Percentiles rank a stretch among this genome's conserved stretches.
These are phyloP conservation scores for Ganoderma meredithae DNA, from an alignment of 1,284 basidiomycete species.

Conservation along the genomic window DNA sequence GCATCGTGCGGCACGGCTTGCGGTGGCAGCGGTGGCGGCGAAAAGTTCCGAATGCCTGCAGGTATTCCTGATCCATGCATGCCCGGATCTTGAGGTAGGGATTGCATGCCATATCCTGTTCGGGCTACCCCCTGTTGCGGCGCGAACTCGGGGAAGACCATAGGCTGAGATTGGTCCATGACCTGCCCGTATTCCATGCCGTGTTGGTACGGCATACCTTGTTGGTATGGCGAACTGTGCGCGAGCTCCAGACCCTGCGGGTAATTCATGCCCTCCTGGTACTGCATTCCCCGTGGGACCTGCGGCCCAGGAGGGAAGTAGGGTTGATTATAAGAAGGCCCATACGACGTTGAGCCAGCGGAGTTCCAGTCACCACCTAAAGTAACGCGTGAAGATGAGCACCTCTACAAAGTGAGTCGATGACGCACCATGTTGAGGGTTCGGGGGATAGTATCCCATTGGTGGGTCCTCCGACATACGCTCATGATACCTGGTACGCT, in stretches of 20 bases:
- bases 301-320: background rate
- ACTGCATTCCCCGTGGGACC: background rate
- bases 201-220: background rate
- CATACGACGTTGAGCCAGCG: background rate
- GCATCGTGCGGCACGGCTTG: background rate
- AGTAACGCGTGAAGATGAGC: background rate
- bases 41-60: background rate
- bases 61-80: background rate
- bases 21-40: conserved; percentile 1
- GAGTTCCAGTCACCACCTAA: background rate
- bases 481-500: background rate
- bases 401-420: background rate
- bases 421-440: background rate
- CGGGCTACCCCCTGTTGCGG: background rate
- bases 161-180: background rate
- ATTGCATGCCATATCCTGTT: background rate
- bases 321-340: background rate
- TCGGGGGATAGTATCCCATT: background rate
- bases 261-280: background rate
- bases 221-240: background rate
- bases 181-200: background rate
- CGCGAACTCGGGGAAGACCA: background rate
- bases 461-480: background rate
- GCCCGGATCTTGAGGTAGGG: too few species aligned
- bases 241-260: background rate